These are phyloP conservation scores for Grosmannia clavigera DNA, from an alignment of 2,329 filamentous ascomycete species.

Conservation along the genomic window DNA sequence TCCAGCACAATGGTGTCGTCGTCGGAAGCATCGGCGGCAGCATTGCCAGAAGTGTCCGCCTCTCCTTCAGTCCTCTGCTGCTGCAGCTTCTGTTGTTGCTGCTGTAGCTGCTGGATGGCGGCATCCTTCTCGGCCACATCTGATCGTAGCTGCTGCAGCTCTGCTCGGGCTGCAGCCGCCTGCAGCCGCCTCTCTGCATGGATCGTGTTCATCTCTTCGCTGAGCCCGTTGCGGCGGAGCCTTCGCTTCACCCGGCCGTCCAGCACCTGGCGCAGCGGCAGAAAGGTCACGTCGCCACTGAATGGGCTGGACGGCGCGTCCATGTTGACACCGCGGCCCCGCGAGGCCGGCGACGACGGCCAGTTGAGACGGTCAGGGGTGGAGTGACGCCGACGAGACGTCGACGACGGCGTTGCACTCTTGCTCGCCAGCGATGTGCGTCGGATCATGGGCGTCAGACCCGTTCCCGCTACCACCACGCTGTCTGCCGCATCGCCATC, in stretches of 20 bases:
- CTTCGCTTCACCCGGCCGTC: slow-evolving; percentile 46
- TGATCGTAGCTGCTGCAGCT: slow-evolving; percentile 35
- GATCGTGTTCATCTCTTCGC: slow-evolving; percentile 45
- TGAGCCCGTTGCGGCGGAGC: slow-evolving; percentile 41
- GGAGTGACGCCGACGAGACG: slow-evolving; percentile 32
- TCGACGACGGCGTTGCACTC: slow-evolving; percentile 12
- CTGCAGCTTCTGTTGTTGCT: background rate
- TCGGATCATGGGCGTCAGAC: slow-evolving; percentile 46
- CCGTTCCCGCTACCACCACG: slow-evolving; percentile 24
- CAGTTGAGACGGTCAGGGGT: slow-evolving; percentile 19
- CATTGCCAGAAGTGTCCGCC: background rate
- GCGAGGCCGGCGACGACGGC: background rate
- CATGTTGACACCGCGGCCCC: background rate
- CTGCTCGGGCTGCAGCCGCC: slow-evolving; percentile 25
- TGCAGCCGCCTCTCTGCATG: slow-evolving; percentile 31
- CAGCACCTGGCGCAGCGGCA: slow-evolving; percentile 40
- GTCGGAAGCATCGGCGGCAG: background rate
- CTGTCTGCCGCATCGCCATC: background rate
- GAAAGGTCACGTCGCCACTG: slow-evolving; percentile 30
- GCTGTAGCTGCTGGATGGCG: slow-evolving; percentile 28
- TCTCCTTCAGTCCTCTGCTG: background rate
- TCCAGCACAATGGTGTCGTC: slow-evolving; percentile 37
- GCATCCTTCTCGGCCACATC: slow-evolving; percentile 38
- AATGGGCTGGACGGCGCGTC: slow-evolving; percentile 13
- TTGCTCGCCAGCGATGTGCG: slow-evolving; percentile 30